Conservation (phyloP, 2,329 filamentous ascomycete species). For the Calonectria pauciramosa region DNA sequence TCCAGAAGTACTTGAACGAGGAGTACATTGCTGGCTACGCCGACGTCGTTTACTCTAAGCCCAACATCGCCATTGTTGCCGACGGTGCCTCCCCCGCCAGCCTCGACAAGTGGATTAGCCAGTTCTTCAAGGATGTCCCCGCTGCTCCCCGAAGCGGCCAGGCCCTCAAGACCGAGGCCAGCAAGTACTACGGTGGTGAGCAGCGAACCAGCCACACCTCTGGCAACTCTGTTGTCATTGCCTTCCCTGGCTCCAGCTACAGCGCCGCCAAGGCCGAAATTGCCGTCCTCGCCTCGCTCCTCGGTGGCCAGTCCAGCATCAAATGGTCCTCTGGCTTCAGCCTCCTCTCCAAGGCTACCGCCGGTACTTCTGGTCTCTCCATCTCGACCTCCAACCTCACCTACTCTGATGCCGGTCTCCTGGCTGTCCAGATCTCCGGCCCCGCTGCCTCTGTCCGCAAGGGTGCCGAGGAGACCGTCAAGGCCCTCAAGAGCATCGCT, state of each 20-base stretch:
- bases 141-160: constrained; percentile 65
- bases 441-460: constrained; percentile 79
- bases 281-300: constrained; percentile 86
- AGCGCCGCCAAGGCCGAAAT: constrained; percentile 90
- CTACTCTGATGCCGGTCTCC: constrained; percentile 95
- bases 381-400: constrained; percentile 82
- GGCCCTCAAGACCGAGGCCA: constrained; percentile 70
- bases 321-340: constrained; percentile 98
- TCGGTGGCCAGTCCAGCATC: constrained; percentile 91
- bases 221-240: constrained; percentile 89
- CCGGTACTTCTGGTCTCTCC: constrained; percentile 74
- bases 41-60: constrained; percentile 84
- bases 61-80: constrained; percentile 91
- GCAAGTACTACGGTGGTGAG: constrained; percentile 96
- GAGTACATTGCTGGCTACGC: constrained; percentile 82
- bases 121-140: constrained; percentile 87
- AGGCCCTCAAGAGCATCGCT: constrained; percentile 85
- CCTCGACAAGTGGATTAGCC: constrained; percentile 89
- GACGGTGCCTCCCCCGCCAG: constrained; percentile 85
- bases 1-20: constrained; percentile 85
- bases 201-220: constrained; percentile 84
- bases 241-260: constrained; percentile 90
- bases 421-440: constrained; percentile 86
- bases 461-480: constrained; percentile 82
- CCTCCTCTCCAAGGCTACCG: constrained; percentile 84